Conservation (phyloP, 352 stramenopile genomes). For the Globisporangium paddicum region DNA sequence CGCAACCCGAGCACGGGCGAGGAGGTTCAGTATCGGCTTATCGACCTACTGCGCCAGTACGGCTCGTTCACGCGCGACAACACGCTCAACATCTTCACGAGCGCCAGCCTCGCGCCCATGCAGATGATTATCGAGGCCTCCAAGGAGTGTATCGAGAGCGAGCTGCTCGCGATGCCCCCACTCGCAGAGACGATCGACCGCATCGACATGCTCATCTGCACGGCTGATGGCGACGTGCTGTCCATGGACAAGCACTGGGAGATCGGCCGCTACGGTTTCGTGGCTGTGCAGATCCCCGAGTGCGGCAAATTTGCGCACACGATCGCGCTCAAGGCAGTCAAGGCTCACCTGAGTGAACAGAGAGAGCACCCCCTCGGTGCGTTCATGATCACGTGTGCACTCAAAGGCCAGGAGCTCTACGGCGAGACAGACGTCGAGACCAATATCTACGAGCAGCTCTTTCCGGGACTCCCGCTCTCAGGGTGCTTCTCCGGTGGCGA, state of each 20-base stretch:
- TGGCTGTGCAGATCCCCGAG: constrained; percentile 24
- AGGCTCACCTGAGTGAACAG: constrained; percentile 4
- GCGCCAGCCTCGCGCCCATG: constrained; percentile 1
- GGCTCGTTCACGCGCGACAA: constrained; percentile 11
- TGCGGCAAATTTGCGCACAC: constrained; percentile 16
- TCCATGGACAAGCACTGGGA: constrained; percentile 23
- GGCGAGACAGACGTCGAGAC: constrained; percentile 19
- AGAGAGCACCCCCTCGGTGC: constrained; percentile 22
- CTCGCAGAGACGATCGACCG: constrained; percentile 17
- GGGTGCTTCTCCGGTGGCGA: constrained; percentile 32
- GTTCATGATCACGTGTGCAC: constrained; percentile 25
- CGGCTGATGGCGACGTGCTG: constrained; percentile 14
- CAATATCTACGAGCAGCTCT: constrained; percentile 18
- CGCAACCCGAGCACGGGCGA: constrained; percentile 9
- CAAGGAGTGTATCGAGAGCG: constrained; percentile 4
- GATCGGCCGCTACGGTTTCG: constrained; percentile 29
- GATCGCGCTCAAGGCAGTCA: constrained; percentile 10
- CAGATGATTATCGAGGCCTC: constrained; percentile 5
- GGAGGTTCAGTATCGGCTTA: constrained; percentile 9
- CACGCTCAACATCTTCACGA: constrained; percentile 13
- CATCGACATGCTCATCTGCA: constrained; percentile 28
- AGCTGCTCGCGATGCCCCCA: not conserved
- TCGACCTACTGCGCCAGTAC: constrained; percentile 8
- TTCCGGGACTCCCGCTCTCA: constrained; percentile 19
- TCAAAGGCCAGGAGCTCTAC: constrained; percentile 26